Evolutionary conservation across 805 yeast species (phyloP).

Genomic region (Saturnispora galanensis): DNA sequence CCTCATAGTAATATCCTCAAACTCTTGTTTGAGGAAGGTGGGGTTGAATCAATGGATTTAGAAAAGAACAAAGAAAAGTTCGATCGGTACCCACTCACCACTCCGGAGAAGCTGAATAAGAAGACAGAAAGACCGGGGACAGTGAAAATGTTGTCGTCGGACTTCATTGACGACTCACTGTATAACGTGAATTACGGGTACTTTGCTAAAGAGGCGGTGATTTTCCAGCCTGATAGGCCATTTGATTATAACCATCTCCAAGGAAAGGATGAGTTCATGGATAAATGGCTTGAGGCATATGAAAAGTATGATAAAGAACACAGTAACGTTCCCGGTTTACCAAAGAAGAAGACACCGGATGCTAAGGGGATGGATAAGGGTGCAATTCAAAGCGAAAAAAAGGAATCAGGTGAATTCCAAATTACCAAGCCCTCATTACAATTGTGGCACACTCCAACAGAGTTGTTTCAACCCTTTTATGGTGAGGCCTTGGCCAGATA

Average conservation of each 20-base stretch:
- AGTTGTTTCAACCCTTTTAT: constrained; percentile 71
- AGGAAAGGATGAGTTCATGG: constrained; percentile 63
- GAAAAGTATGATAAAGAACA: constrained; percentile 35
- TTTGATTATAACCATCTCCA: constrained; percentile 48
- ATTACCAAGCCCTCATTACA: constrained; percentile 39
- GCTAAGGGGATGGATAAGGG: constrained; percentile 1
- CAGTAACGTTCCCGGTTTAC: constrained; percentile 3
- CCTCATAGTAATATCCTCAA: constrained; percentile 19
- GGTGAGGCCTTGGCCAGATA: constrained; percentile 83
- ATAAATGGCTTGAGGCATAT: constrained; percentile 57
- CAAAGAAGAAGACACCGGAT: constrained; percentile 1
- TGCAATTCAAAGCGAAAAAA: not conserved
- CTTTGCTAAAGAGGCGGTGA: constrained; percentile 68
- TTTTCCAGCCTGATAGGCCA: constrained; percentile 57
- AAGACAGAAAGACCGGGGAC: constrained; percentile 43
- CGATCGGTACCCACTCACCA: constrained; percentile 35
- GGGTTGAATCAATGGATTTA: constrained; percentile 27
- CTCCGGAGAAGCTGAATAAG: constrained; percentile 26
- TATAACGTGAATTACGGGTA: constrained; percentile 80
- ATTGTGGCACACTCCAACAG: constrained; percentile 87
- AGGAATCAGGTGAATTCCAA: constrained; percentile 3
- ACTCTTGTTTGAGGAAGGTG: constrained; percentile 26
- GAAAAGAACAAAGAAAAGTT: constrained; percentile 28
- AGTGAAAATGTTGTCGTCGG: constrained; percentile 64
- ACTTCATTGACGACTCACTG: constrained; percentile 76